Evolutionary conservation across 768 basidiomycete genomes (phyloP).

Genomic region (Boletus edulis): DNA sequence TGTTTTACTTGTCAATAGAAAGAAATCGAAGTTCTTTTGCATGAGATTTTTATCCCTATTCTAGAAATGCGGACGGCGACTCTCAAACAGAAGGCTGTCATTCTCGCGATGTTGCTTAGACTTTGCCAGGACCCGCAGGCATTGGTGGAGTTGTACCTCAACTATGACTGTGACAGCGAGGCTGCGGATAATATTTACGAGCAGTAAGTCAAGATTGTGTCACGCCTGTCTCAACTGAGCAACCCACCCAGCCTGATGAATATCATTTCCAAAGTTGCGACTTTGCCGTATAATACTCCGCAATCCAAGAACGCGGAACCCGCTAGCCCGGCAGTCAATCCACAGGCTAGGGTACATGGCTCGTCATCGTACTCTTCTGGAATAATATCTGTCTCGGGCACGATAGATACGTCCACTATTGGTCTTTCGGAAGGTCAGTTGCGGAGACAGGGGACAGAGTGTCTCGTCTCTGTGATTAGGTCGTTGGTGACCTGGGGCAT

Average conservation of each 20-base stretch:
- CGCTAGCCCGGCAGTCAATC: constrained; percentile 57
- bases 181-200: constrained; percentile 98
- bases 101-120: constrained; percentile 82
- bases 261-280: constrained; percentile 90
- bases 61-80: constrained; percentile 97
- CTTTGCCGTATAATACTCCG: constrained; percentile 45
- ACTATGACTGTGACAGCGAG: constrained; percentile 97
- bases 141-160: constrained; percentile 96
- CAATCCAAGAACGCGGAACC: constrained; percentile 56
- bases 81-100: constrained; percentile 90
- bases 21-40: constrained; percentile 98
- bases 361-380: constrained; percentile 57
- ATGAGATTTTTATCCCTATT: constrained; percentile 98
- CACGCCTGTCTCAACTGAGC: constrained; percentile 4
- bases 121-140: constrained; percentile 97
- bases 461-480: constrained; percentile 81
- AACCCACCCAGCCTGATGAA: constrained; percentile 71
- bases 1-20: constrained; percentile 52
- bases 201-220: constrained; percentile 49
- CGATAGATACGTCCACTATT: constrained; percentile 62
- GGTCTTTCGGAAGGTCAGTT: constrained; percentile 82
- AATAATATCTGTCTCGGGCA: constrained; percentile 61
- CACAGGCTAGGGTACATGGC: constrained; percentile 35
- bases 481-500: constrained; percentile 93
- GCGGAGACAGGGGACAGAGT: constrained; percentile 91